Base-by-base conservation (phyloP, 2,329 filamentous ascomycete species). In the Dactylella cylindrospora region DNA sequence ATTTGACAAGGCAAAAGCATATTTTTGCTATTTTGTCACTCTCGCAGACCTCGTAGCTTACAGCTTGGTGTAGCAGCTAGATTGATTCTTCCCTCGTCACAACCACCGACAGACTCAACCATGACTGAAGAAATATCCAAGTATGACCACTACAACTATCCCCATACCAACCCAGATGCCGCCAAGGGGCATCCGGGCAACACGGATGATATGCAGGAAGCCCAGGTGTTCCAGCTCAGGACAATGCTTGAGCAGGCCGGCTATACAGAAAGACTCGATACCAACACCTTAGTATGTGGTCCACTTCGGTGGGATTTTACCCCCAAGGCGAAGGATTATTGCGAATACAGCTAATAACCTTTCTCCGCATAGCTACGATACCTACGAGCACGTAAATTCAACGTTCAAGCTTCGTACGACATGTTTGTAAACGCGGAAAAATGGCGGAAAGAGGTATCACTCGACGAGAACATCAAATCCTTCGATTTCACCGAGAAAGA, bases 111-210 rank as follows among this genome's bases (percentile, higher is more conserved):
- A 19, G 36, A 19, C 41, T 23, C 35, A 19, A 53, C 29, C 35
- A 61, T 61, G 55, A 28, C 47, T 26, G 26, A 17, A 39, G 25
- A 12, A 12, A n/a, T n/a, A n/a, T 7, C 88, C 73, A 96, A 95
- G 77, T 95, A 97, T 79, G 93, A 97, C 77, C 74, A 94, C 78
- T 97, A 93, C 76, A 90, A 96, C 75, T 97, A 82, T 78, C 93
- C 93, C 66, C 88, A 84, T 66, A 85, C 81, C 65, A 83, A 88
- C 39, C 81, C 86, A 51, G 81, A 82, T 68, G 73, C 80, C 39
- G 81, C 84, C 72, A 77, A 78, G 69, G 93, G 93, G 67, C 90
- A 96, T 74, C 85, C 91, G 65, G 93, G 93, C 72, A 83, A 94
- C 75, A 86, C 94, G 70, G 93, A 85, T 51, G 79, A 83, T 55